Evolutionary conservation across 208 protist genomes (phyloP).

Genomic region (Eutreptiella sp.): DNA sequence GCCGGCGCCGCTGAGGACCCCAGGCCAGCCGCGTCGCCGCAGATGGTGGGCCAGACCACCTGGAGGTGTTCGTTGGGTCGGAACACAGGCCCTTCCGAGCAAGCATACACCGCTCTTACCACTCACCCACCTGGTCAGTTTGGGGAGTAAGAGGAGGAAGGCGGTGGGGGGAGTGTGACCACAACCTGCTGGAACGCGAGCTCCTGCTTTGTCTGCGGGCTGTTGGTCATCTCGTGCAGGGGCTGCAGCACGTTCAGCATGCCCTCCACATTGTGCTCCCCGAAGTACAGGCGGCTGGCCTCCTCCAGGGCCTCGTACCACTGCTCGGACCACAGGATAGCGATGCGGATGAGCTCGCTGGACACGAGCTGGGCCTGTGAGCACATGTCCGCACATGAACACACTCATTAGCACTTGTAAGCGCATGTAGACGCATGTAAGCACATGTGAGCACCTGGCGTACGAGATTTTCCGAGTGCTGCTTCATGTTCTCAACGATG

Average conservation of each 20-base stretch:
- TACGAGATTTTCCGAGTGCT: slow-evolving; percentile 42
- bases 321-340: slow-evolving; percentile 93
- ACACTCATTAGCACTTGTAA: too few species aligned
- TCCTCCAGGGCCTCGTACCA: slow-evolving; percentile 92
- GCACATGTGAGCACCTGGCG: not conserved
- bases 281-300: slow-evolving; percentile 86
- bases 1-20: too few species aligned
- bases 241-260: slow-evolving; percentile 86
- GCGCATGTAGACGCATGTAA: too few species aligned
- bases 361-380: slow-evolving; percentile 90
- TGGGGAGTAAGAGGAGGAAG: too few species aligned
- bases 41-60: too few species aligned
- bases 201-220: slow-evolving; percentile 86
- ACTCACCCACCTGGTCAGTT: too few species aligned
- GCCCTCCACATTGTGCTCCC: slow-evolving; percentile 81
- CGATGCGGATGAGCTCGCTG: slow-evolving; percentile 95
- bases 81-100: too few species aligned
- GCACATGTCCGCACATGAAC: slow-evolving; percentile 74
- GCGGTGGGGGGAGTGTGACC: too few species aligned
- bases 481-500: slow-evolving; percentile 58
- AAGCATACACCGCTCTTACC: slow-evolving; percentile 7
- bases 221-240: slow-evolving; percentile 83
- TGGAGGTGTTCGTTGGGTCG: too few species aligned
- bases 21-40: too few species aligned
- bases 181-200: slow-evolving; percentile 81